Base-by-base conservation (phyloP, 768 basidiomycete genomes). In the Rhizopogon vesiculosus region DNA sequence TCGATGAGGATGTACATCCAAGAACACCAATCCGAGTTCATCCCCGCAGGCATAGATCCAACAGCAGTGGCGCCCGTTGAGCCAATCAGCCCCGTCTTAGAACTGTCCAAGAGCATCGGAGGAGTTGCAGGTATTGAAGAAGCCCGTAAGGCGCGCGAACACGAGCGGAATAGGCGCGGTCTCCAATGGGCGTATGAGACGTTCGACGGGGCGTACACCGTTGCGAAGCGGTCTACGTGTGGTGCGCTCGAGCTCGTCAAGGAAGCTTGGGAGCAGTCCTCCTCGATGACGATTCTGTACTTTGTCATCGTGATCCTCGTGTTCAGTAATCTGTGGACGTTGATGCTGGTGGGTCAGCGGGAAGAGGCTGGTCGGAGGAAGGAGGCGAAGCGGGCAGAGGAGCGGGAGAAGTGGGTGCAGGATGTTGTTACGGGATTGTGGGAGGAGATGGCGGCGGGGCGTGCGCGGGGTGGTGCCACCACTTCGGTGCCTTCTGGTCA, bases 111-210 rank as follows among this genome's bases (percentile, higher is more conserved):
- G n/a, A n/a, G 64, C 22, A 19, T 22, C 7, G 58, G 57, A 3
- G 39, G 60, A 9, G 62, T 61, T 2, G 16, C 29, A 2, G 54
- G 53, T 1, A 22, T 57, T 45, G 2, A 55, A 57, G 49, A 64
- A 54, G 63, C 58, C 15, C 61, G 64, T 8, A 83, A 86, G 67
- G 75, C 76, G 55, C 82, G 87, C 51, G 87, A 87, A 66, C 75
- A 78, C 54, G 85, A 89, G 66, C 82, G 86, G 15, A 84, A 85
- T 57, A 80, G 76, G 56, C 86, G 89, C 16, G 84, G 84, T 0
- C 72, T 92, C 59, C 91, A 93, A 63, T 93, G 91, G 91, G 91
- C 91, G 3, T 89, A 84, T 74, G 91, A 93, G 61, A 93, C 91
- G 45, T 80, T 90, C 67, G 86, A 85, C 31, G 91, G 89, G 9